These are phyloP conservation scores for Laguncularia racemosa DNA, from an alignment of 345 rosid species.

Conservation along the genomic window DNA sequence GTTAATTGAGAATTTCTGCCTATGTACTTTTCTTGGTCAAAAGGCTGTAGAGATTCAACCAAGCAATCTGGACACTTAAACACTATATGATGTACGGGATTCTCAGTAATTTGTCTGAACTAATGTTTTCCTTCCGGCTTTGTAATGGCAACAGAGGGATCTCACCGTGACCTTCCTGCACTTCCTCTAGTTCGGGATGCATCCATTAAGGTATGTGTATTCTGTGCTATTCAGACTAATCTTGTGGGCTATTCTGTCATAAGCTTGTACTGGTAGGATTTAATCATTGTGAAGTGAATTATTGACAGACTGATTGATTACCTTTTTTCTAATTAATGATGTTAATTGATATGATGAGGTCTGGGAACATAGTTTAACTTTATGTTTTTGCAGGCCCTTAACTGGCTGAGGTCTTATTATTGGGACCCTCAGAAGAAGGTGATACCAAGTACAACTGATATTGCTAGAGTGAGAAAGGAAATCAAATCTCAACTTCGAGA, in stretches of 20 bases:
- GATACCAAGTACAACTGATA: constrained; percentile 47
- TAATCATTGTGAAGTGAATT: too few species aligned
- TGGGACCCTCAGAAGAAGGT: constrained; percentile 73
- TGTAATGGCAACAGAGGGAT: constrained; percentile 54
- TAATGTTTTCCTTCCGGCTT: background rate
- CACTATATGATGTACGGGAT: too few species aligned
- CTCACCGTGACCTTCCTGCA: constrained; percentile 85
- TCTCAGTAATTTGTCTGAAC: too few species aligned
- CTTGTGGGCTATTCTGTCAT: background rate
- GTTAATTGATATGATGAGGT: too few species aligned
- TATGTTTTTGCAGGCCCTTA: constrained; percentile 53
- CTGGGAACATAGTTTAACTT: background rate
- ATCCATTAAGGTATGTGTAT: constrained; percentile 48
- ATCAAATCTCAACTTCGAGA: constrained; percentile 55
- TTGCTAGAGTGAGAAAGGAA: constrained; percentile 42
- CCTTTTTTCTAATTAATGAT: too few species aligned
- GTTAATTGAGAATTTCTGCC: too few species aligned
- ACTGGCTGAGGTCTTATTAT: constrained; percentile 75
- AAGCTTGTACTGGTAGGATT: background rate
- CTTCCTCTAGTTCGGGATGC: constrained; percentile 66
- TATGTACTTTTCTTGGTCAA: too few species aligned
- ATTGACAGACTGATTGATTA: too few species aligned
- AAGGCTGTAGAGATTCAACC: too few species aligned
- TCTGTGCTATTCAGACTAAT: constrained; percentile 1
- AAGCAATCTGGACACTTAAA: too few species aligned